phyloP scores from a whole-genome alignment of 2,329 filamentous ascomycete species.

The Escovopsis sp. region DNA sequence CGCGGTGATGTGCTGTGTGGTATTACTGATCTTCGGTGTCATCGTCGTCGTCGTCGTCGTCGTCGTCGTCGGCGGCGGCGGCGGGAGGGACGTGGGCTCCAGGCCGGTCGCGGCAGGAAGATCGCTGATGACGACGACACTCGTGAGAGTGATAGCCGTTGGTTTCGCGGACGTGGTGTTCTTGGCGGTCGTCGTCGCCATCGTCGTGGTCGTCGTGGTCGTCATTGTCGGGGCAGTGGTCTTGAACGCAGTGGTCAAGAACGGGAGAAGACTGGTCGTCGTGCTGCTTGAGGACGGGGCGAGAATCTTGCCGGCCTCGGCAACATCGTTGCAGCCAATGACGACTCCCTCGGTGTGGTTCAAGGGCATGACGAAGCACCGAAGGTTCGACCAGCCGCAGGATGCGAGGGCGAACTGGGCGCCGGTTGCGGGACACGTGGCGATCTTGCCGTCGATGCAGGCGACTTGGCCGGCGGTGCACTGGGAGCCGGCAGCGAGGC shows the following conservation, averaged over 20 bases:
- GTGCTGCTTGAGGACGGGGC: conserved; percentile 8
- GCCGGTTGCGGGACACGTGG: conserved; percentile 27
- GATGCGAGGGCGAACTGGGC: conserved; percentile 24
- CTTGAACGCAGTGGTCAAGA: conserved; percentile 3
- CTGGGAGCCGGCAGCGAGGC: conserved; percentile 28
- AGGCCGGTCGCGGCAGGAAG: conserved; percentile 1
- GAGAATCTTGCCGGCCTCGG: conserved; percentile 27
- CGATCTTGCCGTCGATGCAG: conserved; percentile 36
- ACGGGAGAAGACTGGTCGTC: not conserved
- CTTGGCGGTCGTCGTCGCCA: conserved; percentile 1
- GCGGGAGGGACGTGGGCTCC: conserved; percentile 2
- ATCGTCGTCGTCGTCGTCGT: conserved; percentile 8
- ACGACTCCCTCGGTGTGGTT: conserved; percentile 30
- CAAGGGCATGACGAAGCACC: conserved; percentile 42
- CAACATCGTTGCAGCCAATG: conserved; percentile 31
- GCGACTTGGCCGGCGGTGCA: conserved; percentile 34
- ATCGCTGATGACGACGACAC: conserved; percentile 16
- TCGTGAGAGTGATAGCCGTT: conserved; percentile 15
- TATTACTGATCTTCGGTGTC: not conserved
- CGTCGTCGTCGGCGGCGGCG: conserved; percentile 4
- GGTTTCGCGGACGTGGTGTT: conserved; percentile 7
- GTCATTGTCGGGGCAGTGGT: conserved; percentile 6
- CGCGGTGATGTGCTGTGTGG: conserved; percentile 11
- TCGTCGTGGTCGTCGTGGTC: conserved; percentile 3
- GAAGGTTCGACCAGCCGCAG: conserved; percentile 18